Base-by-base conservation (phyloP, 306 rosid species). In the Dryas alaskensis region DNA sequence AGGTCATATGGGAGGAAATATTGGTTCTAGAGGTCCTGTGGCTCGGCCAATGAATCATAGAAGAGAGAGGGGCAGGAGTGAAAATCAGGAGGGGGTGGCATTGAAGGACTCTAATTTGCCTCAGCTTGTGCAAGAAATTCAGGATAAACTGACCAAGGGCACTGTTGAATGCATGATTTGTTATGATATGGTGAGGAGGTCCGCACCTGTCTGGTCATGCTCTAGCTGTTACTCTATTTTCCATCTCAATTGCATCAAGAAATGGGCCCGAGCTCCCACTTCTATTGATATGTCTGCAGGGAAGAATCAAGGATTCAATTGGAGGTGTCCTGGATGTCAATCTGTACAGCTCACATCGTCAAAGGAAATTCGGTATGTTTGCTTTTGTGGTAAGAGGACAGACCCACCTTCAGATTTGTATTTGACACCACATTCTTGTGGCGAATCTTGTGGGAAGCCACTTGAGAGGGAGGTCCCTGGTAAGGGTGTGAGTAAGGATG, bases 271-370 rank as follows among this genome's bases (percentile, higher is more conserved):
- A 54, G 96, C 98, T 0, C 98, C 98, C 43, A 87, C 88, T 65
- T 91, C 98, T 2, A 80, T 79, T 19, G 98, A 91, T 79, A 76
- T 87, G 74, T 81, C 86, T 4, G 87, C 88, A 0, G 98, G 86
- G 82, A 93, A 87, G 83, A 86, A 83, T 80, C 96, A 86, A 57
- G 98, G 97, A 14, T 54, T 86, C 76, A 93, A 93, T 81, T 93
- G 98, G 98, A 90, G 98, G 76, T 93, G 98, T 75, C 98, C 98
- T 44, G 98, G 98, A 78, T 93, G 98, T 81, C 98, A 93, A 64
- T 89, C 84, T 51, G 98, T 91, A 73, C 88, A 90, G 81, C 96
- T 85, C 55, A 87, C 81, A 2, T 82, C 89, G 0, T 87, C 87
- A 0, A 87, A 81, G 88, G 98, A 93, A 88, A 89, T 93, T 79